phyloP scores from a whole-genome alignment of 768 basidiomycete genomes.

The Lactarius sanguifluus region DNA sequence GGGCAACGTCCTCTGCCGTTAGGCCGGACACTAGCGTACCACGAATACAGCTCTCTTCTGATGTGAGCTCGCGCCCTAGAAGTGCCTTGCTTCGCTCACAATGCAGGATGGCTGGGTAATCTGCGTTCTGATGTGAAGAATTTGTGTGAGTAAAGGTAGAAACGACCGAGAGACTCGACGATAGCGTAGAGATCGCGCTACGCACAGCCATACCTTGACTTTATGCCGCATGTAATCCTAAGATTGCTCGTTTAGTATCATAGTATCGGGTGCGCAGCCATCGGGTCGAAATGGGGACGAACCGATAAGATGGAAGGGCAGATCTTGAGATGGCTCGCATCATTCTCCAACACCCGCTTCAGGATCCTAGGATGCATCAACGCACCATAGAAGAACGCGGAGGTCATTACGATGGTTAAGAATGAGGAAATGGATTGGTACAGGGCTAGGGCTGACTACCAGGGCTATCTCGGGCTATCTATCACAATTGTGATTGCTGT shows the following conservation, averaged over 20 bases:
- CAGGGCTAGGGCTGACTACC: too few relatives aligned
- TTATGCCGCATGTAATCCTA: constrained; percentile 82
- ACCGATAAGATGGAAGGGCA: constrained; percentile 77
- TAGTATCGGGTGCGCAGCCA: neutral
- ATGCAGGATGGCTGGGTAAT: constrained; percentile 84
- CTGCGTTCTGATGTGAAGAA: constrained; percentile 47
- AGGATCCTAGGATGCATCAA: constrained; percentile 86
- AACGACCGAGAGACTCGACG: neutral
- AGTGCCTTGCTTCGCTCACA: constrained; percentile 45
- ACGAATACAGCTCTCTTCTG: constrained; percentile 69
- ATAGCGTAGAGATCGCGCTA: neutral
- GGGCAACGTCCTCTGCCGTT: constrained; percentile 58
- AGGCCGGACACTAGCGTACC: constrained; percentile 81
- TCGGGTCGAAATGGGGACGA: constrained; percentile 32
- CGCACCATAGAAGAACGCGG: constrained; percentile 90
- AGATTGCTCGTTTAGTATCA: neutral
- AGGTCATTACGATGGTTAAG: constrained; percentile 33
- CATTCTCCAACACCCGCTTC: constrained; percentile 70
- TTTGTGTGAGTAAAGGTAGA: neutral
- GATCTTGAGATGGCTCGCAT: constrained; percentile 60
- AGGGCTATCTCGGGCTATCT: neutral
- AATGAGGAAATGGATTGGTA: neutral
- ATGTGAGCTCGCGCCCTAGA: constrained; percentile 43
- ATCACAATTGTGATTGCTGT: neutral
- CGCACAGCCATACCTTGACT: constrained; percentile 53